Evolutionary conservation across 805 yeast genomes (phyloP).

Genomic region (Tetrapisispora taiwanensis): DNA sequence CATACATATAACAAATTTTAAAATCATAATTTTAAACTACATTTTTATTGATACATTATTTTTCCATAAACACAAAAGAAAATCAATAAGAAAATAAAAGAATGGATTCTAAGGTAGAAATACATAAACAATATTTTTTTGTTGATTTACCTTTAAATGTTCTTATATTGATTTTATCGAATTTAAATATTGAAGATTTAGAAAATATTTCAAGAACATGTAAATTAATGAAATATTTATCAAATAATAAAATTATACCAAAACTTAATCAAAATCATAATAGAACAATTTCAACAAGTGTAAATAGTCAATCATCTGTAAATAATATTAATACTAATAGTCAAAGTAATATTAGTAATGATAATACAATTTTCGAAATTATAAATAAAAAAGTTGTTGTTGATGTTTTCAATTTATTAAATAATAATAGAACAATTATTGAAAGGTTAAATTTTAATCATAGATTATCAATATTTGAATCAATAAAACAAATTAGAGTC

Average conservation of each 20-base stretch:
- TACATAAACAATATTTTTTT: conserved; percentile 4
- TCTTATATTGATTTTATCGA: conserved; percentile 16
- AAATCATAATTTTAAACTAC: too few relatives aligned
- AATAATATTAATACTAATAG: background rate
- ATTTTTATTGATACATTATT: too few relatives aligned
- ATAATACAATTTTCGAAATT: background rate
- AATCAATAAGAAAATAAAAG: background rate
- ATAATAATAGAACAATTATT: conserved; percentile 9
- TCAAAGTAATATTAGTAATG: background rate
- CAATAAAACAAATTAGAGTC: conserved; percentile 11
- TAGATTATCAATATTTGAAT: conserved; percentile 11
- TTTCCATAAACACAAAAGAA: background rate
- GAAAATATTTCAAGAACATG: conserved; percentile 16
- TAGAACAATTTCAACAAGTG: background rate
- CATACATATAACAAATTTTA: too few relatives aligned
- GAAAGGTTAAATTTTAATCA: conserved; percentile 6
- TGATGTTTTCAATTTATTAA: conserved; percentile 15
- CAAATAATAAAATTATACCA: conserved; percentile 14
- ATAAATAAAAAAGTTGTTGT: conserved; percentile 6
- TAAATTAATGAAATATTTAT: conserved; percentile 15
- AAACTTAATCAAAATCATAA: background rate
- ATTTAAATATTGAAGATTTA: conserved; percentile 17
- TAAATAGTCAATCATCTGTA: background rate
- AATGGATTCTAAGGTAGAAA: background rate
- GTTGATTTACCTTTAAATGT: conserved; percentile 19